Percentiles rank a stretch among this genome's conserved stretches.
Conservation (phyloP, 805 yeast genomes). For the Metschnikowia chrysomelidarum region DNA sequence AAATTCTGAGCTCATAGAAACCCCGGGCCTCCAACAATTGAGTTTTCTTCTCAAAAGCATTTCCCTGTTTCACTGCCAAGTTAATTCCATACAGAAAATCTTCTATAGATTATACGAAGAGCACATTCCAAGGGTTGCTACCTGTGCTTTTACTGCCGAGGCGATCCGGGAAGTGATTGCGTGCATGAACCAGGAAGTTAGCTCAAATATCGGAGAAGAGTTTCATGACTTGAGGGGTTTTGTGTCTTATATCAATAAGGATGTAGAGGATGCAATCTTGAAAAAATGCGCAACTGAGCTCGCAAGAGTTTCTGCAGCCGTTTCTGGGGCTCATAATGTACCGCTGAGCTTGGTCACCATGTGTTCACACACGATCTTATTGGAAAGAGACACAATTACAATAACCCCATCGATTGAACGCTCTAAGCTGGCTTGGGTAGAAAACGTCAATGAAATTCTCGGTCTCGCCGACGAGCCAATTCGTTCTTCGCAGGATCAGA, state of each 20-base stretch:
- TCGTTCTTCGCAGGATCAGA: too few relatives aligned
- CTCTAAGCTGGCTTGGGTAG: conserved; percentile 32
- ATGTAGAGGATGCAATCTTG: conserved; percentile 20
- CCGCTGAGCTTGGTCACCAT: too few relatives aligned
- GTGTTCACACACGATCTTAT: conserved; percentile 20
- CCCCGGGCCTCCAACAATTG: conserved; percentile 17
- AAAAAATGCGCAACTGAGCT: conserved; percentile 18
- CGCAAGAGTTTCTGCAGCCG: background rate
- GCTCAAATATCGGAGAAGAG: conserved; percentile 14
- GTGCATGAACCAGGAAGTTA: conserved; percentile 9
- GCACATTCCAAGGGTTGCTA: conserved; percentile 4
- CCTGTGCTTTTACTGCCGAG: conserved; percentile 6
- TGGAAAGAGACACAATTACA: conserved; percentile 35
- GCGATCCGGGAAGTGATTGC: conserved; percentile 3
- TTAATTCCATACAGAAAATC: conserved; percentile 9
- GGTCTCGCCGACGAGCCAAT: conserved; percentile 21
- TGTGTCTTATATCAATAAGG: conserved; percentile 23
- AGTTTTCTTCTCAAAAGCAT: conserved; percentile 25
- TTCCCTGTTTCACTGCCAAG: conserved; percentile 16
- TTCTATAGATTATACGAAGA: conserved; percentile 4
- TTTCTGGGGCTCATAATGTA: too few relatives aligned
- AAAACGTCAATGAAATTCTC: conserved; percentile 17
- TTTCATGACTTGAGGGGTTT: conserved; percentile 20
- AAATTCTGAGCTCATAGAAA: background rate
- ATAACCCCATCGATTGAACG: conserved; percentile 41